Evolutionary conservation across 208 protist genomes (phyloP), one percentile per base, ranked within the genome.

Genomic region (Acanthamoeba divionensis): DNA sequence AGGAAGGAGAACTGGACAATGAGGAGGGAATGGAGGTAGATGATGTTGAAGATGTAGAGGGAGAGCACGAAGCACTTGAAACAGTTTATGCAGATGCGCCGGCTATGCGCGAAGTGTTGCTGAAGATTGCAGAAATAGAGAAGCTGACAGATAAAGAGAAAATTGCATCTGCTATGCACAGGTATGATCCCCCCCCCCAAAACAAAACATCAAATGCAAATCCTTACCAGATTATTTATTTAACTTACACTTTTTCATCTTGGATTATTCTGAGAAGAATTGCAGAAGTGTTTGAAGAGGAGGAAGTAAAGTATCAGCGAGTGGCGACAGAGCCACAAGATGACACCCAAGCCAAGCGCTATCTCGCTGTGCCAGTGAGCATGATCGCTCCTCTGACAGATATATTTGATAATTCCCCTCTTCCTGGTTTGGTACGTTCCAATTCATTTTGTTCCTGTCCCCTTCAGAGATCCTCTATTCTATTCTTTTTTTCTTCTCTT

Each of bases 371-470:
- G 4, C 73, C 73, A 8, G 48, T 83, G 24, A 83, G 73, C 48
- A 47, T 63, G 52, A 83, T 83, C 48, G 73, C 52, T 7, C 73
- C 73, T 1, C 73, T 83, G 18, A 83, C 63, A 54, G 24, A 47
- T 54, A 83, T 83, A 54, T 83, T 83, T 36, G 73, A 83, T 54
- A 83, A 38, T 54, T 65, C 52, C 48, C 73, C 52, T n/a, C 73
- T 83, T 26, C 73, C 73, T 21, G 73, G 63, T 31, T 65, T 83
- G 33, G 73, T 83, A 57, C 48, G 24, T 67, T 21, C 29, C 62
- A n/a, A n/a, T n/a, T n/a, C n/a, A n/a, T n/a, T n/a, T n/a, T n/a
- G n/a, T n/a, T n/a, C n/a, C n/a, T n/a, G n/a, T n/a, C n/a, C n/a
- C n/a, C n/a, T n/a, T n/a, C n/a, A n/a, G n/a, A n/a, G n/a, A n/a